Percentiles rank a stretch among this genome's conserved stretches.
Evolutionary conservation across 2,329 filamentous ascomycete genomes (phyloP).

Genomic region (Verticillium tricorpus): DNA sequence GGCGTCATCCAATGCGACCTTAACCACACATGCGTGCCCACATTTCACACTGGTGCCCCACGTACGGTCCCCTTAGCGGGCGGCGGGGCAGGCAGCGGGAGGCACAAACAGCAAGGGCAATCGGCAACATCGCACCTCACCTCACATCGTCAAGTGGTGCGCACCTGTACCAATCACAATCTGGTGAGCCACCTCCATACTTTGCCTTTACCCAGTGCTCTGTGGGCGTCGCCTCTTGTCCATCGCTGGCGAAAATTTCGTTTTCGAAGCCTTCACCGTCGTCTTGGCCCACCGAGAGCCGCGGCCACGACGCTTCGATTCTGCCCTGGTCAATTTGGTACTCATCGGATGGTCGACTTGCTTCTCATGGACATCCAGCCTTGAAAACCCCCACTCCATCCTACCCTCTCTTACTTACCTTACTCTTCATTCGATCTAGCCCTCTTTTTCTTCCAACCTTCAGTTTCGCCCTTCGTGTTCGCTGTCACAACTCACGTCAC

Average conservation of each 20-base stretch:
- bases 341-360: neutral
- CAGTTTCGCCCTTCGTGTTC: neutral
- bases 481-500: neutral
- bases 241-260: neutral
- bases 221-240: neutral
- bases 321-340: neutral
- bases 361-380: neutral
- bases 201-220: neutral
- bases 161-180: neutral
- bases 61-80: neutral
- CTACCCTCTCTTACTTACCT: neutral
- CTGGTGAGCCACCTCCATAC: neutral
- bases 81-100: neutral
- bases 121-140: neutral
- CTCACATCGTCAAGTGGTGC: neutral
- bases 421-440: neutral
- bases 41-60: neutral
- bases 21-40: neutral
- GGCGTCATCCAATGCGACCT: neutral
- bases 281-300: too few species aligned
- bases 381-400: neutral
- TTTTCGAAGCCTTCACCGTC: too few species aligned
- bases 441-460: neutral
- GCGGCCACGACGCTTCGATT: neutral
- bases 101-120: neutral